Conservation (phyloP, 2,329 filamentous ascomycete genomes). For the Neopestalotiopsis sp. region DNA sequence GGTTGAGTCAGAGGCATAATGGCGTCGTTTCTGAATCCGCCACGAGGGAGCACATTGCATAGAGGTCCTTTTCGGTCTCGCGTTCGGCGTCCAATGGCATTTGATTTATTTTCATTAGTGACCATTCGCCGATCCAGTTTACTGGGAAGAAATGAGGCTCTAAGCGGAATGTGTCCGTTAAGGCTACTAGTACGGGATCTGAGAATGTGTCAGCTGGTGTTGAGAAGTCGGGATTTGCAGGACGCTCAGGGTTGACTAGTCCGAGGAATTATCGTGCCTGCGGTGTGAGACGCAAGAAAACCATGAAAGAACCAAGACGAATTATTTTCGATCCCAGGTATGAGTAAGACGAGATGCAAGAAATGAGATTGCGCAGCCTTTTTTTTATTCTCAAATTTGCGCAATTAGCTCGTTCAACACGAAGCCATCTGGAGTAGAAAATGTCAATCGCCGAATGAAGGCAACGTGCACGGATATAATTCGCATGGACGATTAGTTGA, state of each 20-base stretch:
- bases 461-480: not conserved
- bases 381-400: constrained; percentile 6
- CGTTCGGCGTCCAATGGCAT: constrained; percentile 2
- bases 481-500: not conserved
- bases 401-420: not conserved
- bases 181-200: constrained; percentile 11
- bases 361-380: not conserved
- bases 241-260: not conserved
- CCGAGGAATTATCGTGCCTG: constrained; percentile 7
- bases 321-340: not conserved
- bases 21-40: not conserved
- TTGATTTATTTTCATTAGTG: not conserved
- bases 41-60: not conserved
- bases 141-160: constrained; percentile 13
- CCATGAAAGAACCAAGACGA: not conserved
- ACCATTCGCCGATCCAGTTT: constrained; percentile 7
- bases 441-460: not conserved
- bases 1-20: constrained; percentile 7
- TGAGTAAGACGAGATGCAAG: not conserved
- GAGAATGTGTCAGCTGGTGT: constrained; percentile 7
- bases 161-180: not conserved
- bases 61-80: not conserved
- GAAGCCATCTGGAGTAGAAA: not conserved
- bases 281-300: not conserved
- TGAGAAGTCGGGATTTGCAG: constrained; percentile 15